Evolutionary conservation across 805 yeast genomes (phyloP), one percentile per base, ranked within the genome.

Genomic region (Candida michaelii): DNA sequence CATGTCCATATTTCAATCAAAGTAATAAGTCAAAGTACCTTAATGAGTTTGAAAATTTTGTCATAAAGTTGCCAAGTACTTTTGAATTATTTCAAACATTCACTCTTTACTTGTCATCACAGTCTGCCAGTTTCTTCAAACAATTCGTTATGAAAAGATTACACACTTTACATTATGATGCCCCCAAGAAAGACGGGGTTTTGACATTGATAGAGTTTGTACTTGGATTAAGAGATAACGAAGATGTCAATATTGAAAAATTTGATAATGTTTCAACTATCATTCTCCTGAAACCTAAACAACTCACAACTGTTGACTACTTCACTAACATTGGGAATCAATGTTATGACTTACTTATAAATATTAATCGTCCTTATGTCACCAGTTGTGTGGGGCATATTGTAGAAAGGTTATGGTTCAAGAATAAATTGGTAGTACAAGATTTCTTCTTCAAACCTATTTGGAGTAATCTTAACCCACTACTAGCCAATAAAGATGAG

Each of bases 161-260:
- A 3, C 75, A 83, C 0, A 46, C 58, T 3, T 60, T 88, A 19
- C 84, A 85, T 1, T 57, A 78, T 15, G 60, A 71, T 32, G 73
- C 95, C 17, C 60, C 74, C 2, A 59, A 52, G 16, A 45, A 62
- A 1, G 82, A 84, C 53, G 97, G 98, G 0, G 79, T 93, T 1
- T 62, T 77, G 21, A 73, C 89, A 1, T 62, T 91, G 38, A 71
- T 89, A 21, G 97, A 91, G 59, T 80, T 86, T 48, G 71, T 86
- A 0, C 67, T 85, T 11, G 96, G 96, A 0, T 67, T 86, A 18
- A 69, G 96, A 43, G 95, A 88, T 31, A 71, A 74, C 41, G 91
- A 84, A 43, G 81, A 79, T 10, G 62, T 89, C 11, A 82, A 81
- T 48, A 61, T 81, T n/a, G 80, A 78, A 24, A 84, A 80, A 49